phyloP scores from a whole-genome alignment of 805 yeast genomes.

The Candida succiphila region DNA sequence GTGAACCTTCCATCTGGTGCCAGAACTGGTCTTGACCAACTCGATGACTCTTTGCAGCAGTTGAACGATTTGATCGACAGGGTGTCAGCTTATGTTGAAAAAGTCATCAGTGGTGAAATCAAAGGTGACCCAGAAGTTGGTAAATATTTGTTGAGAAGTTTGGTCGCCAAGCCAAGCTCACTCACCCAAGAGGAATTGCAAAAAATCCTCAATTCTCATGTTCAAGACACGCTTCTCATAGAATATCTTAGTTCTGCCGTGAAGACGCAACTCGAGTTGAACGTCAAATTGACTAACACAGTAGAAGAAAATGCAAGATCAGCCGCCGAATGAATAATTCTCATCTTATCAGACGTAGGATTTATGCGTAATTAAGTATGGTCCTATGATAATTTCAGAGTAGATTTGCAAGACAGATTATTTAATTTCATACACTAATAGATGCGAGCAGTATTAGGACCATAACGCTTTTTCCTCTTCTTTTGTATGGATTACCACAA shows the following conservation, averaged over 20 bases:
- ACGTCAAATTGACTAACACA: constrained; percentile 57
- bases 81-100: constrained; percentile 37
- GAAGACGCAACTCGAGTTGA: constrained; percentile 73
- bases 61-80: constrained; percentile 38
- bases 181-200: constrained; percentile 43
- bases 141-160: constrained; percentile 49
- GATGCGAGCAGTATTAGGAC: no score
- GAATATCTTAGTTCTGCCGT: constrained; percentile 77
- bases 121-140: constrained; percentile 52
- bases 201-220: constrained; percentile 55
- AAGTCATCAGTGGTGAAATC: constrained; percentile 30
- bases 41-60: constrained; percentile 34
- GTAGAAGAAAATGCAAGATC: constrained; percentile 1
- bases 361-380: no score
- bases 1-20: constrained; percentile 21
- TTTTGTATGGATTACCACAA: no score
- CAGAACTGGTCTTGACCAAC: constrained; percentile 34
- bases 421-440: no score
- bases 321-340: no score
- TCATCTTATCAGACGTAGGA: no score
- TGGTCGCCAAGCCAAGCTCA: constrained; percentile 42
- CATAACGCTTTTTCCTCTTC: no score
- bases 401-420: no score
- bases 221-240: constrained; percentile 73
- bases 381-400: no score